Conservation (phyloP, 2,329 filamentous ascomycete genomes). For the Atkinsonella hypoxylon region DNA sequence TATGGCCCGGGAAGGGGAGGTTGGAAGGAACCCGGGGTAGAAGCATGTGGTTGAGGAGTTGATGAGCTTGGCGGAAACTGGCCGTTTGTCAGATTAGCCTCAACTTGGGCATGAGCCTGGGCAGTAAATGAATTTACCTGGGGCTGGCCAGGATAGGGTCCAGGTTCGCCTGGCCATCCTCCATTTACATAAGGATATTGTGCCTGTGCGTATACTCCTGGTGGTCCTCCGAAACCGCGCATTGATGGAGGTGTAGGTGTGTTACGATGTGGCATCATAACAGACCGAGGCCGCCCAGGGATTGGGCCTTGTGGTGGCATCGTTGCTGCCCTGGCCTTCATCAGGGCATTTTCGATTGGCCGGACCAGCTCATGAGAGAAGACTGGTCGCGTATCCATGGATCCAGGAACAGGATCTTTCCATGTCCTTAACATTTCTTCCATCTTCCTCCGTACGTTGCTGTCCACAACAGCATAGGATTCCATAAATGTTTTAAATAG, state of each 20-base stretch:
- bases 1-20: conserved; percentile 28
- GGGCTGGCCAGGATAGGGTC: conserved; percentile 14
- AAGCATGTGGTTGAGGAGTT: conserved; percentile 25
- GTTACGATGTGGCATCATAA: conserved; percentile 48
- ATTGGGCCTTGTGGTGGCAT: conserved; percentile 40
- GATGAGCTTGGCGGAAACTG: conserved; percentile 27
- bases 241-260: conserved; percentile 61
- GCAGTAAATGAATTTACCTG: conserved; percentile 14
- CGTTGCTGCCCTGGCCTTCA: conserved; percentile 59
- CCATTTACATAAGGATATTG: conserved; percentile 20
- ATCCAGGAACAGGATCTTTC: conserved; percentile 93
- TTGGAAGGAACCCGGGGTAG: conserved; percentile 28
- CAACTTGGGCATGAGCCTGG: not conserved
- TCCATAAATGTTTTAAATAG: conserved; percentile 95
- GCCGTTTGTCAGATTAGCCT: not conserved
- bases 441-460: conserved; percentile 73
- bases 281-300: conserved; percentile 36
- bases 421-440: conserved; percentile 96
- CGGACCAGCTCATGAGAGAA: conserved; percentile 79
- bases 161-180: conserved; percentile 14
- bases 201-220: conserved; percentile 15
- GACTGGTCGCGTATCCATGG: conserved; percentile 82
- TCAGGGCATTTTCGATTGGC: conserved; percentile 86
- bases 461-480: conserved; percentile 81
- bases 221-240: conserved; percentile 14